Percentiles rank a stretch among this genome's conserved stretches.
phyloP scores from a whole-genome alignment of 78 protist species.

The Tieghemostelium lacteum region DNA sequence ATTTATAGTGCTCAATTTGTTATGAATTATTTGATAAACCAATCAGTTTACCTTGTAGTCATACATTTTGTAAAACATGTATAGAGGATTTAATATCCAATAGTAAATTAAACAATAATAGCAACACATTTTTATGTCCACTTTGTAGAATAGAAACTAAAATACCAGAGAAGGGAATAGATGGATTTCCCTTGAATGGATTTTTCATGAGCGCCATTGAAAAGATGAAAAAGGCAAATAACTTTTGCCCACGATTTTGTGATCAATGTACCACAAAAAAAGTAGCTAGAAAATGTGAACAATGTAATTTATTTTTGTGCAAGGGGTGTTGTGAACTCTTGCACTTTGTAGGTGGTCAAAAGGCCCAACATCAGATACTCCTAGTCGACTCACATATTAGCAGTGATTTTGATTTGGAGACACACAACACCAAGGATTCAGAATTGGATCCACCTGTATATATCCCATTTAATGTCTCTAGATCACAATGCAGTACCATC shows the following conservation, averaged over 20 bases:
- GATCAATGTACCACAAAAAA: slow-evolving; percentile 40
- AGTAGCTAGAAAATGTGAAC: slow-evolving; percentile 59
- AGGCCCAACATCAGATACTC: slow-evolving; percentile 14
- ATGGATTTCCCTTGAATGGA: slow-evolving; percentile 52
- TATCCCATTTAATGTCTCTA: slow-evolving; percentile 44
- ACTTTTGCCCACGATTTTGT: slow-evolving; percentile 56
- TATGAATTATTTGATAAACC: slow-evolving; percentile 71
- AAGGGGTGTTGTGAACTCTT: slow-evolving; percentile 36
- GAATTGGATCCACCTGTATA: slow-evolving; percentile 67
- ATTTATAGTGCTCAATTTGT: slow-evolving; percentile 61
- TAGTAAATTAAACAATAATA: neutral
- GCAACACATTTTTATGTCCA: slow-evolving; percentile 37
- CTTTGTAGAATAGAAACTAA: slow-evolving; percentile 36
- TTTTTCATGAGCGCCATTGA: slow-evolving; percentile 22
- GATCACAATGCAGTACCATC: slow-evolving; percentile 13
- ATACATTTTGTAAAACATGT: slow-evolving; percentile 61
- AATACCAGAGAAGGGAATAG: slow-evolving; percentile 41
- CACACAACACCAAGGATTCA: slow-evolving; percentile 8
- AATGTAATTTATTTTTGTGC: slow-evolving; percentile 11
- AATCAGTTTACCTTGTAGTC: slow-evolving; percentile 49
- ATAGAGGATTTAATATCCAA: neutral
- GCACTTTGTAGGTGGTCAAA: slow-evolving; percentile 11
- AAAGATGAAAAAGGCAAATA: slow-evolving; percentile 44
- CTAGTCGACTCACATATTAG: slow-evolving; percentile 1
- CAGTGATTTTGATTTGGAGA: slow-evolving; percentile 59